Evolutionary conservation across 805 yeast species (phyloP).

Genomic region (Candida fluviatilis): DNA sequence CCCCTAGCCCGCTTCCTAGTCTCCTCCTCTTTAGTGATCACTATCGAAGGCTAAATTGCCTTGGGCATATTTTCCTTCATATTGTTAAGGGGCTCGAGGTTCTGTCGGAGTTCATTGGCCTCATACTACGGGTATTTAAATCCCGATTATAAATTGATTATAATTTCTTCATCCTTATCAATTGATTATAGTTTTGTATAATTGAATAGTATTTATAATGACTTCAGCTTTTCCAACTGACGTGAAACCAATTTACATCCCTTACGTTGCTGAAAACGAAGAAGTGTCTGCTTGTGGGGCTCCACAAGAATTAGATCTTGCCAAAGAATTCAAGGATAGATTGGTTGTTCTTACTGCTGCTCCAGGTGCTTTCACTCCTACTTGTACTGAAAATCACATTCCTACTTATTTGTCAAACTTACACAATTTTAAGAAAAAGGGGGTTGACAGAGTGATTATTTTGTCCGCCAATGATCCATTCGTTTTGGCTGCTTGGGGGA

Average conservation of each 20-base stretch:
- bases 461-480: conserved; percentile 42
- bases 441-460: conserved; percentile 29
- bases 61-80: too few relatives aligned
- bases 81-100: not conserved
- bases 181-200: not conserved
- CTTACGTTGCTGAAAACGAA: conserved; percentile 34
- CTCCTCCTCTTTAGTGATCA: too few relatives aligned
- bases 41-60: too few relatives aligned
- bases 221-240: conserved; percentile 32
- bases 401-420: conserved; percentile 38
- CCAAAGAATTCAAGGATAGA: conserved; percentile 37
- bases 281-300: conserved; percentile 35
- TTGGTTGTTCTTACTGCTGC: conserved; percentile 69
- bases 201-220: conserved; percentile 4
- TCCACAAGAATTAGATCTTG: conserved; percentile 34
- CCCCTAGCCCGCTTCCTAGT: too few relatives aligned
- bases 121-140: not conserved
- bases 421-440: conserved; percentile 40
- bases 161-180: too few relatives aligned
- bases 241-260: conserved; percentile 36
- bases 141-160: not conserved
- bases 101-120: too few relatives aligned
- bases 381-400: conserved; percentile 41
- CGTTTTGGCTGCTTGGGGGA: conserved; percentile 42
- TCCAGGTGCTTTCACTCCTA: conserved; percentile 83